phyloP scores from a whole-genome alignment of 148 eudicot genomes.

The Amaranthus palmeri region DNA sequence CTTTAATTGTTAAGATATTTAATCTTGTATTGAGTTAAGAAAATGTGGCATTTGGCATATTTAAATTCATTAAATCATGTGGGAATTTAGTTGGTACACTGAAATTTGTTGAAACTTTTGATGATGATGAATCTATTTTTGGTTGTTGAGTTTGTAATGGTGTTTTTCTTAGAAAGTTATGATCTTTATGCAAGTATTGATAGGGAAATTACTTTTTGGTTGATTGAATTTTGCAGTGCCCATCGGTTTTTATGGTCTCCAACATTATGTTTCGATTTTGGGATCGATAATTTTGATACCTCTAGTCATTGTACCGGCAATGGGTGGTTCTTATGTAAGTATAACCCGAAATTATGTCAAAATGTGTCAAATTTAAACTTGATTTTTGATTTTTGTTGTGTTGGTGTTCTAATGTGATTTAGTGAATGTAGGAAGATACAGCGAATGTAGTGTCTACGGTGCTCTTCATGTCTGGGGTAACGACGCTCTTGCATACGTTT shows the following conservation, averaged over 20 bases:
- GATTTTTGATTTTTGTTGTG: constrained; percentile 13
- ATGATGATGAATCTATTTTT: background rate
- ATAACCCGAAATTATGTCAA: constrained; percentile 8
- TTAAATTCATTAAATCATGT: background rate
- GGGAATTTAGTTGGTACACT: background rate
- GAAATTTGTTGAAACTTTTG: constrained; percentile 5
- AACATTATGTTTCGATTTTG: constrained; percentile 83
- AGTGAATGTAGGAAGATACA: constrained; percentile 86
- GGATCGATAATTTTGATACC: constrained; percentile 89
- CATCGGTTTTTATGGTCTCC: constrained; percentile 82
- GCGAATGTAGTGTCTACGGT: constrained; percentile 86
- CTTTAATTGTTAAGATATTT: too few species aligned
- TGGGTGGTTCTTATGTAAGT: constrained; percentile 94
- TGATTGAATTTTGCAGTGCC: constrained; percentile 63
- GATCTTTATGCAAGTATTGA: constrained; percentile 5
- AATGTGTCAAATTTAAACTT: background rate
- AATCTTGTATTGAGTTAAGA: background rate
- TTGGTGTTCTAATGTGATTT: constrained; percentile 50
- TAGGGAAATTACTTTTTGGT: constrained; percentile 9
- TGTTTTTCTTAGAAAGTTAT: constrained; percentile 7
- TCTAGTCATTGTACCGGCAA: constrained; percentile 88
- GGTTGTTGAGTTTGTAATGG: background rate
- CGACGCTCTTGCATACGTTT: constrained; percentile 76
- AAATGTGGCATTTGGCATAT: background rate
- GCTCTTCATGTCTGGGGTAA: constrained; percentile 83